A percentile compares a stretch with the other conserved stretches of the same genome.
These are phyloP conservation scores for Phytophthora hybrid DNA, from an alignment of 352 stramenopile genomes.

Conservation along the genomic window DNA sequence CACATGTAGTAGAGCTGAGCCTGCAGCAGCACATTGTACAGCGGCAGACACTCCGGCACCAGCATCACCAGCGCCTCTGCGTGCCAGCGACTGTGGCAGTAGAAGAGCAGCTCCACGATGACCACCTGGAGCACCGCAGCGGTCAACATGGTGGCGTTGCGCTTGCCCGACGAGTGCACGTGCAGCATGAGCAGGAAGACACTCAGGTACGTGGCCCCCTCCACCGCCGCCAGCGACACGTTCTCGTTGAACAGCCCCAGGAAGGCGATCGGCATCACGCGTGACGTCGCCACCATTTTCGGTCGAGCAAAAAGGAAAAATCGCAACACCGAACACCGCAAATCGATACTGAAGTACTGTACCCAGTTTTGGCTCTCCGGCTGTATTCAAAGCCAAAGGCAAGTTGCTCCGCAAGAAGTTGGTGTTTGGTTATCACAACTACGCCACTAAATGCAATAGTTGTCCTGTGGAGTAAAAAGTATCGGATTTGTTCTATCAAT, in stretches of 20 bases:
- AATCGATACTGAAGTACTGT: neutral
- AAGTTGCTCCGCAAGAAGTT: neutral
- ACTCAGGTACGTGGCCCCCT: constrained; percentile 63
- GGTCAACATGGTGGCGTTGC: constrained; percentile 70
- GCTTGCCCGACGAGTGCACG: constrained; percentile 78
- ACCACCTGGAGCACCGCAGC: constrained; percentile 59
- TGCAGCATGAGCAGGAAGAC: constrained; percentile 80
- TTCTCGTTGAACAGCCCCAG: constrained; percentile 84
- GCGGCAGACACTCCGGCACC: constrained; percentile 56
- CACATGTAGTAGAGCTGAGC: constrained; percentile 86
- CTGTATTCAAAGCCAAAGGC: neutral
- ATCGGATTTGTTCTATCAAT: constrained; percentile 19
- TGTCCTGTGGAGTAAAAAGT: neutral
- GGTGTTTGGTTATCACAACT: no score
- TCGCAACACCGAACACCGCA: neutral
- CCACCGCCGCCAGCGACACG: constrained; percentile 70
- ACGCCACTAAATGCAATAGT: neutral
- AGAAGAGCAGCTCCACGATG: constrained; percentile 74
- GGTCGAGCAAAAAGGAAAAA: constrained; percentile 6
- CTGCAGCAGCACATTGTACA: constrained; percentile 75
- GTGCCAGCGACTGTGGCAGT: constrained; percentile 71
- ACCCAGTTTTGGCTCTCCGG: neutral
- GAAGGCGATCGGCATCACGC: constrained; percentile 71
- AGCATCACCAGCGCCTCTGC: constrained; percentile 78
- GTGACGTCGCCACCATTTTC: constrained; percentile 48